phyloP scores from a whole-genome alignment of 495 filamentous ascomycete species.

The Penicillium robsamsonii region DNA sequence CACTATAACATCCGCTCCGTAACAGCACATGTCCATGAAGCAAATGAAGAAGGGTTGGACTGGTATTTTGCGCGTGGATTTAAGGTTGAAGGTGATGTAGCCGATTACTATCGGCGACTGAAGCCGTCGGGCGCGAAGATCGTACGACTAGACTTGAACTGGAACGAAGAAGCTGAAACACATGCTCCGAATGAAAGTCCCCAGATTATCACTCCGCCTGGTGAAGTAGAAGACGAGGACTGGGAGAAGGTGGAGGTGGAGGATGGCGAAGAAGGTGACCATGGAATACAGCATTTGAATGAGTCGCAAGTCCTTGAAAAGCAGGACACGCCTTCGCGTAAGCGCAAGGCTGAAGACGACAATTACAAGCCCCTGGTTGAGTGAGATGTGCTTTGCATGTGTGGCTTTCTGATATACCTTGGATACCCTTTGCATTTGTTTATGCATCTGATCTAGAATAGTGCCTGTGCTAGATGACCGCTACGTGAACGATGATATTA shows the following conservation, averaged over 20 bases:
- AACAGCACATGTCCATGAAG: conserved; percentile 93
- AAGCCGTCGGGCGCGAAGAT: conserved; percentile 78
- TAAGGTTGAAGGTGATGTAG: conserved; percentile 50
- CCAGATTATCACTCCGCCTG: conserved; percentile 2
- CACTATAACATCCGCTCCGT: conserved; percentile 53
- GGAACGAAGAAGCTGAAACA: conserved; percentile 17
- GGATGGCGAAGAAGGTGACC: conserved; percentile 38
- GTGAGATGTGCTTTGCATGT: conserved; percentile 11
- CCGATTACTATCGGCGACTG: conserved; percentile 82
- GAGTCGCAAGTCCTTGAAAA: conserved; percentile 34
- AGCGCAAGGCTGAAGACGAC: conserved; percentile 43
- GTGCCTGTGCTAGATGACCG: conserved; percentile 10
- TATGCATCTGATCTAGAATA: conserved; percentile 10
- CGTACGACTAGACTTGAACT: conserved; percentile 53
- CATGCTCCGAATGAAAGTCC: conserved; percentile 1
- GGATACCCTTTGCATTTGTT: conserved; percentile 18
- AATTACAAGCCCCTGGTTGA: conserved; percentile 10
- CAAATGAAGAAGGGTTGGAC: conserved; percentile 77
- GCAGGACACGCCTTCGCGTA: conserved; percentile 28
- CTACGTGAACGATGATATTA: conserved; percentile 2
- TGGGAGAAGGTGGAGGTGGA: conserved; percentile 49
- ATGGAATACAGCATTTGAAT: conserved; percentile 34
- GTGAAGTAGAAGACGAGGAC: conserved; percentile 34
- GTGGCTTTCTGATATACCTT: conserved; percentile 9
- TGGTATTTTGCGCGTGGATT: conserved; percentile 92